Base-by-base conservation (phyloP, 768 basidiomycete genomes). In the Kwoniella shandongensis region DNA sequence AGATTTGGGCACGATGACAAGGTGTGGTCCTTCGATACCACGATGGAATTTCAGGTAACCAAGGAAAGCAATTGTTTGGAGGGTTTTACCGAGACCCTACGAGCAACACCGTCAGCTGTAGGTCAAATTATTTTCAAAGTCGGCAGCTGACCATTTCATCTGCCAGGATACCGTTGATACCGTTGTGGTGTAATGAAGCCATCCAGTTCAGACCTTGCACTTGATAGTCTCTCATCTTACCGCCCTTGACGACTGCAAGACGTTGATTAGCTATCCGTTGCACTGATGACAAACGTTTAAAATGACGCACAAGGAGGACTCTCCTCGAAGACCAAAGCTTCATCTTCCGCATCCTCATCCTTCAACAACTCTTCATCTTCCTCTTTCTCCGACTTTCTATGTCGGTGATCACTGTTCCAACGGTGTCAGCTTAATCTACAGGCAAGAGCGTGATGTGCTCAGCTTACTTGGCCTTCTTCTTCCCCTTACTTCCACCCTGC, bases 1-100 rank as follows among this genome's bases (percentile, higher is more conserved):
- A 1, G 91, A 93, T 78, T 98, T 98, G n/a, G 96, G 96, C 4
- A 98, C 96, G 57, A 98, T 89, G 69, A 99, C 84, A 22, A 98
- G 84, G 76, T 98, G 94, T 3, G 91, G 92, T 1, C 96, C 93
- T 17, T 77, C 60, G 52, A 83, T 86, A 56, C 82, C 82, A 22
- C 82, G 83, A 74, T 91, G 85, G 73, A 91, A 87, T 72, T 88
- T 91, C 62, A 98, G 86, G 75, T 96, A 98, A 4, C 91, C 85
- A 23, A 97, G 85, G 82, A 99, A 99, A 1, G 94, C 87, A 67
- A 99, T 94, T 0, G 94, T 97, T 79, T 99, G 96, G 0, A 98
- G 82, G 0, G 96, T 99, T 82, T 99, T 99, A 12, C 96, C 93
- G 26, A 99, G 85, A 77, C 93, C 93, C 90, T 91, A 71, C 0